Base-by-base conservation (phyloP, 768 basidiomycete species). In the Leccinum aurantiacum region DNA sequence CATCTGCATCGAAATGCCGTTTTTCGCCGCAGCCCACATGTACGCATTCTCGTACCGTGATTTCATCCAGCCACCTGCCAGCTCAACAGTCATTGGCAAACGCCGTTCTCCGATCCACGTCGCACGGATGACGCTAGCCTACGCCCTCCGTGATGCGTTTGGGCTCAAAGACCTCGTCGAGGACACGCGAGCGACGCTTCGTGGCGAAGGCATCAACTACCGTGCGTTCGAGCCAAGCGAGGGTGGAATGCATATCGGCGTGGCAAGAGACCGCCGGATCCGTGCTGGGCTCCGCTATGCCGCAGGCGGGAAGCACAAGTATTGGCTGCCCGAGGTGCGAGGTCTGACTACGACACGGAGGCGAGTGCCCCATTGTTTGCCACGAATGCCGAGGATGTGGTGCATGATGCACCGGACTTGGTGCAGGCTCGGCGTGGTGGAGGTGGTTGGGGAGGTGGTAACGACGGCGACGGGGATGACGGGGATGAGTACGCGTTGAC, bases 191-290 rank as follows among this genome's bases (percentile, higher is more conserved):
- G 77, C 84, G 7, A 98, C 96, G 0, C 76, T 97, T 10, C 82
- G 84, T 27, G 96, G 96, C 11, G 83, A 90, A 65, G 93, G 95
- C 4, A 94, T 98, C 83, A 91, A 93, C 59, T 99, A 99, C 75
- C 88, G 94, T 52, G 91, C 91, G 57, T 99, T 96, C 71, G 97
- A 99, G 70, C 96, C 97, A 3, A 92, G 90, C 44, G 95, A 97
- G 70, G 95, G 95, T 2, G 85, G 84, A 61, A 88, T 98, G 73
- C 96, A 99, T 68, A 86, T 93, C 61, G 97, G 96, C 38, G 81
- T 81, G 2, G 95, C 91, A 0, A 80, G 95, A 35, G 93, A 93
- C 55, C 80, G 88, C 38, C 82, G 97, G 3, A 96, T 98, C 58
- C 81, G 88, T 47, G 97, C 97, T 0, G 97, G 97, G 1, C 78